Percentiles rank a stretch among this genome's conserved stretches.
Evolutionary conservation across 805 yeast genomes (phyloP).

Genomic region (Nakazawaea ishiwadae): DNA sequence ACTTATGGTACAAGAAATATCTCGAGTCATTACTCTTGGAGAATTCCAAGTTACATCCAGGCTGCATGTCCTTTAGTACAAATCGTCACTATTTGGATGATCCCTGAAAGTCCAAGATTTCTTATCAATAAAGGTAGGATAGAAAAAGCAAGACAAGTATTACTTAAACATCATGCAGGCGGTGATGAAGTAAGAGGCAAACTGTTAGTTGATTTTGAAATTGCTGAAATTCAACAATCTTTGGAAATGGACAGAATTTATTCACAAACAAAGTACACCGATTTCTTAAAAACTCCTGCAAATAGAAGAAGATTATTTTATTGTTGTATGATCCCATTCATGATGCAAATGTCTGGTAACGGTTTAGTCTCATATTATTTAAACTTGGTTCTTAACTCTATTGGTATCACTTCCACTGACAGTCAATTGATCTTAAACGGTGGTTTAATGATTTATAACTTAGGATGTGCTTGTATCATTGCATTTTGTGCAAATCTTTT

Average conservation of each 20-base stretch:
- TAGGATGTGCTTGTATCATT: conserved; percentile 25
- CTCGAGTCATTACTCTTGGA: conserved; percentile 6
- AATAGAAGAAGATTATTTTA: conserved; percentile 39
- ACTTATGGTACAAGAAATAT: conserved; percentile 37
- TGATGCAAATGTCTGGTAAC: too few species aligned
- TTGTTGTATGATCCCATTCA: conserved; percentile 26
- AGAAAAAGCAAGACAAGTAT: conserved; percentile 36
- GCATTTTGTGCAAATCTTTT: conserved; percentile 25
- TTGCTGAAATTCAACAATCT: conserved; percentile 34
- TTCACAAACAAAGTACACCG: conserved; percentile 29
- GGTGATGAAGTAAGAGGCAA: conserved; percentile 20
- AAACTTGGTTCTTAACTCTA: conserved; percentile 42
- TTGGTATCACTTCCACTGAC: conserved; percentile 44
- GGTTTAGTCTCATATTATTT: too few species aligned
- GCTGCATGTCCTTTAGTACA: conserved; percentile 30
- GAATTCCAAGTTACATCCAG: conserved; percentile 34
- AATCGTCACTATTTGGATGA: conserved; percentile 23
- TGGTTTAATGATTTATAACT: conserved; percentile 42
- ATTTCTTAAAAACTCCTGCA: conserved; percentile 32
- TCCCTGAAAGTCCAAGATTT: conserved; percentile 49
- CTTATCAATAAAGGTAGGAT: conserved; percentile 31
- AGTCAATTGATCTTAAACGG: conserved; percentile 47
- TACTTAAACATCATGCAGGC: conserved; percentile 36
- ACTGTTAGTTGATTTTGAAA: conserved; percentile 33
- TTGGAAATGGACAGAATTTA: conserved; percentile 34